Percentiles rank a stretch among this genome's conserved stretches.
phyloP scores from a whole-genome alignment of 768 basidiomycete species.

The Pulveroboletus frians region DNA sequence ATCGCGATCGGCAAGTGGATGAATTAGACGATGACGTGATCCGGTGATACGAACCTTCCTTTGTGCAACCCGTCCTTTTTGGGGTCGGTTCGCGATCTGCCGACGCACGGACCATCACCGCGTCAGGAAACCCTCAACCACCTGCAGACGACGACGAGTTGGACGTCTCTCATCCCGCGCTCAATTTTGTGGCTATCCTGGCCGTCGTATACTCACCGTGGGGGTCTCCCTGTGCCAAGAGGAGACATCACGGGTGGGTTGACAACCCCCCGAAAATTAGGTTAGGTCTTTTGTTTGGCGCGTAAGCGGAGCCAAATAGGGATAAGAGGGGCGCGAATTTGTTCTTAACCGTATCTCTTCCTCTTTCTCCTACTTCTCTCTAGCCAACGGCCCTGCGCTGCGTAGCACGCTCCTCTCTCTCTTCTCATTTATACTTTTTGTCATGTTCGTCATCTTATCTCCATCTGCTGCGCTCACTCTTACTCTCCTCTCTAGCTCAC shows the following conservation, averaged over 20 bases:
- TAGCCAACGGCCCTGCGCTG: constrained; percentile 45
- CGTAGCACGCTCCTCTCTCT: constrained; percentile 58
- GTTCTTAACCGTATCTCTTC: constrained; percentile 36
- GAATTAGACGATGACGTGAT: constrained; percentile 31
- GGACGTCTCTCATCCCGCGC: not conserved
- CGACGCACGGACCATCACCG: constrained; percentile 29
- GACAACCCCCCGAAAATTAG: constrained; percentile 22
- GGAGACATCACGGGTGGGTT: constrained; percentile 8
- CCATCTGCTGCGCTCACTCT: constrained; percentile 3
- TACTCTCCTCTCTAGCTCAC: constrained; percentile 40
- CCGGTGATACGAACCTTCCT: constrained; percentile 18
- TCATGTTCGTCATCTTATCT: constrained; percentile 35
- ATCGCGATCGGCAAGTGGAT: constrained; percentile 29
- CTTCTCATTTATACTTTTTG: constrained; percentile 51
- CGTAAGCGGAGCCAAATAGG: constrained; percentile 39
- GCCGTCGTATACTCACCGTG: constrained; percentile 4
- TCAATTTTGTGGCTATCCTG: not conserved
- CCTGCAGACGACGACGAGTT: not conserved
- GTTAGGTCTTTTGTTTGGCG: constrained; percentile 36
- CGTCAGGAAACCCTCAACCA: not conserved
- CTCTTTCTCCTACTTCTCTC: constrained; percentile 58
- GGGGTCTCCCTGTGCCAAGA: constrained; percentile 3
- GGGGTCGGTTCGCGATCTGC: constrained; percentile 21
- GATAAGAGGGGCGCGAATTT: constrained; percentile 38
- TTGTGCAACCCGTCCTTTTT: constrained; percentile 6